Conservation (phyloP, 768 basidiomycete species). For the Podaxis pistillaris region DNA sequence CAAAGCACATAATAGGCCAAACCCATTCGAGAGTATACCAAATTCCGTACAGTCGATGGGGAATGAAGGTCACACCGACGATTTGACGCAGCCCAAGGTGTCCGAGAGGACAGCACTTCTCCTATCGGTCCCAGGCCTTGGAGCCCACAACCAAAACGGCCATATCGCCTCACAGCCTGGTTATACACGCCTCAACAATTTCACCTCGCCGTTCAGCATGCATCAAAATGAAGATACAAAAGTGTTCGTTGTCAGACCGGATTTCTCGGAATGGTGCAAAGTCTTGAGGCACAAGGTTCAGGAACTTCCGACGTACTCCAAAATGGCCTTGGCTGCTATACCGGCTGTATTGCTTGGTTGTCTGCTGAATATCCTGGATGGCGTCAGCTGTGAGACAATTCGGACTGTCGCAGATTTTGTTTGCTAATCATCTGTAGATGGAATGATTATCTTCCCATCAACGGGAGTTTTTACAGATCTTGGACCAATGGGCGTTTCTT, state of each 20-base stretch:
- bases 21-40: background rate
- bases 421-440: slow-evolving; percentile 47
- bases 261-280: slow-evolving; percentile 10
- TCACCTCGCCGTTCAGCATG: background rate
- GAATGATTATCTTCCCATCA: slow-evolving; percentile 94
- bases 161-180: background rate
- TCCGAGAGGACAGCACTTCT: slow-evolving; percentile 7
- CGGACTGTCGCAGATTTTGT: background rate
- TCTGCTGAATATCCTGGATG: slow-evolving; percentile 89
- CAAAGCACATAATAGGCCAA: background rate
- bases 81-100: background rate
- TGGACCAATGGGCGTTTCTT: slow-evolving; percentile 88
- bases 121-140: background rate
- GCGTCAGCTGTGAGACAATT: slow-evolving; percentile 73
- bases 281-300: slow-evolving; percentile 8
- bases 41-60: slow-evolving; percentile 8
- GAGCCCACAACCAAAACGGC: background rate
- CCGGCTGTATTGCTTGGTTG: slow-evolving; percentile 85
- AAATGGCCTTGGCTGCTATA: slow-evolving; percentile 44
- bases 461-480: slow-evolving; percentile 76
- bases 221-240: background rate
- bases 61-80: background rate
- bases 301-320: slow-evolving; percentile 21
- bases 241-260: background rate
- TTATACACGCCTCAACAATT: background rate